Base-by-base conservation (phyloP, 2,329 filamentous ascomycete genomes). In the Fusarium duplospermum region DNA sequence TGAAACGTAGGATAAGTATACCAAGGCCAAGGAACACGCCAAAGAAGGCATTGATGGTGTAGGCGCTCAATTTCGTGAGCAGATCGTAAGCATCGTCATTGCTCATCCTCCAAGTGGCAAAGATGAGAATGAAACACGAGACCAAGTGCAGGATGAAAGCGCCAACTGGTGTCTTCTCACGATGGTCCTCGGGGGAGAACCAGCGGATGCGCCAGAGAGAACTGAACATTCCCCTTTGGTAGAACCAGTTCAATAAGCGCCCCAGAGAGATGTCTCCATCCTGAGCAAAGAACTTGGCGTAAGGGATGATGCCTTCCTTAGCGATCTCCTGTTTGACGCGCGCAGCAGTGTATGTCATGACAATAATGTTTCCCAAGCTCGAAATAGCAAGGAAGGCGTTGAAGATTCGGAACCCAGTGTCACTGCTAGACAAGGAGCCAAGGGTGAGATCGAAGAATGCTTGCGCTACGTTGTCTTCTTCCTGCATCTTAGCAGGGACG, bases 241-340 rank as follows among this genome's bases (percentile, higher is more conserved):
- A 75, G 45, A 83, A 73, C 79, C 80, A 83, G 2, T 56, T 50
- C 6, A 83, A 66, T 0, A 83, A 67, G 3, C 81, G 78, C 0
- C 82, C 82, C 4, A 83, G 22, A 2, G 81, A 83, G 33, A 83
- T 71, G 27, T 83, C 82, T 2, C 71, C 75, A 47, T 83, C 81
- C 45, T 81, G 79, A 2, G 84, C 87, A 69, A 88, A 87, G 79
- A 88, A 86, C 38, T 83, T 82, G 4, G 86, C 83, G 62, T 81
- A 87, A 0, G 88, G 88, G 3, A 89, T 79, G 62, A 89, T 85
- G 1, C 88, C 88, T 76, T 89, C 87, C 74, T 90, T 90, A 9
- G 89, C 89, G 50, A 91, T 89, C 75, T 91, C 89, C 75, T 90
- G 89, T 76, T 90, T 90, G 20, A 90, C 86, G 69, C 87, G 83